These are phyloP conservation scores for Trypanosoma vivax DNA, from an alignment of 208 protist species.

Conservation along the genomic window DNA sequence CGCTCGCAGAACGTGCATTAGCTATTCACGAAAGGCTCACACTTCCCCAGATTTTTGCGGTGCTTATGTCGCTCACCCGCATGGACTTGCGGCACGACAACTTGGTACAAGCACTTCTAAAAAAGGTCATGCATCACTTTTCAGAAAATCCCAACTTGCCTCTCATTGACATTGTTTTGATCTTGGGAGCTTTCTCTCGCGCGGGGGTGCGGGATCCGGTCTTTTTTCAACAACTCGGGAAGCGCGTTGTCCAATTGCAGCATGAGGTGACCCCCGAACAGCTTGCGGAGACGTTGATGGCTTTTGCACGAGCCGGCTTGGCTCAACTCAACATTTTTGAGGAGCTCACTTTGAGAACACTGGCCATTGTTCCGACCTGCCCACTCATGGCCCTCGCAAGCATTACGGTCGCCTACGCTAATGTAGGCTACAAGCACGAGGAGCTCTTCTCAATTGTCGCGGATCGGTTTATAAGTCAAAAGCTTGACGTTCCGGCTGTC, in stretches of 20 bases:
- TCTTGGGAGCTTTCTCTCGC: conserved; percentile 24
- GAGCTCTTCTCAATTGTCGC: conserved; percentile 76
- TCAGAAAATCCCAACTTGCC: not conserved
- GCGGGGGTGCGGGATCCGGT: conserved; percentile 14
- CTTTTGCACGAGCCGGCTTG: conserved; percentile 41
- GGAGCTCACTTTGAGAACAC: conserved; percentile 35
- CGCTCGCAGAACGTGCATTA: conserved; percentile 36
- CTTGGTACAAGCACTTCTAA: conserved; percentile 15
- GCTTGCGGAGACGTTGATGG: conserved; percentile 61
- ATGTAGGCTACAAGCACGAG: conserved; percentile 24
- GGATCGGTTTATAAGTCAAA: conserved; percentile 48
- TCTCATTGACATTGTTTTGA: conserved; percentile 15
- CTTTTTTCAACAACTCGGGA: conserved; percentile 17
- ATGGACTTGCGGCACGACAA: conserved; percentile 53
- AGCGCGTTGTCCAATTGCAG: conserved; percentile 11
- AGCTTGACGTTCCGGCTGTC: conserved; percentile 49
- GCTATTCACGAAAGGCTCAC: conserved; percentile 22
- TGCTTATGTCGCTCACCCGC: conserved; percentile 50
- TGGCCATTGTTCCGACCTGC: conserved; percentile 43
- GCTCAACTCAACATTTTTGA: conserved; percentile 23
- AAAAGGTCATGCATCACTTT: conserved; percentile 11
- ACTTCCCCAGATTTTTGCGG: conserved; percentile 39
- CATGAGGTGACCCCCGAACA: conserved; percentile 26
- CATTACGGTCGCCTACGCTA: conserved; percentile 50
- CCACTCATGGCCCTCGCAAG: conserved; percentile 41